These are phyloP conservation scores for Sporothrix brunneoviolacea DNA, from an alignment of 2,329 filamentous ascomycete species.

Conservation along the genomic window DNA sequence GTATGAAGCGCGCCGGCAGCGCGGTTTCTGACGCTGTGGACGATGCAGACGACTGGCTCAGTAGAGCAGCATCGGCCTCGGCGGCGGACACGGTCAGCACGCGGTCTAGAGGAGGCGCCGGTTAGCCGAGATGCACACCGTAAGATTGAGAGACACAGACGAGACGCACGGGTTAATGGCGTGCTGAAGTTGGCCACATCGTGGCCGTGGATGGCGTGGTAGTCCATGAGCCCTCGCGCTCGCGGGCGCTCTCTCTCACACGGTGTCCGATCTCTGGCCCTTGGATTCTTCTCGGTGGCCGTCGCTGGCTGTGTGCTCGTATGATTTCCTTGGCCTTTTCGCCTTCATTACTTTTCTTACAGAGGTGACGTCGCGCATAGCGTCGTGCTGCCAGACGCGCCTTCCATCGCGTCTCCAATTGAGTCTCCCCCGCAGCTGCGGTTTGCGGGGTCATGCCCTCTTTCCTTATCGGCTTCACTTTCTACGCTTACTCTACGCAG, in stretches of 20 bases:
- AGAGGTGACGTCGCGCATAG: background rate
- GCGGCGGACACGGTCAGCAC: slow-evolving; percentile 72
- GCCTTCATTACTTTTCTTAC: no score
- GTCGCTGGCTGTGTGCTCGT: no score
- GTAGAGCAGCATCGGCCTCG: slow-evolving; percentile 43
- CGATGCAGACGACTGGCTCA: slow-evolving; percentile 14
- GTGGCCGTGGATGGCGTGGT: slow-evolving; percentile 52
- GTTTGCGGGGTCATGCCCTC: background rate
- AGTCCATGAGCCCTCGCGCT: slow-evolving; percentile 41
- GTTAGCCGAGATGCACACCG: background rate
- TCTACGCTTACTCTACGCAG: background rate
- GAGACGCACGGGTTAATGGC: slow-evolving; percentile 43
- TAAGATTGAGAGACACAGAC: background rate
- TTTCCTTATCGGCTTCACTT: background rate
- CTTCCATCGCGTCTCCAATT: background rate
- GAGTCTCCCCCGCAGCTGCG: background rate
- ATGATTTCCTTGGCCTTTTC: no score
- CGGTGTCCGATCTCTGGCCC: no score
- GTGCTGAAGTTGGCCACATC: slow-evolving; percentile 56
- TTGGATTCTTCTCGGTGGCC: background rate
- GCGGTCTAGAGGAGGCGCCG: slow-evolving; percentile 47
- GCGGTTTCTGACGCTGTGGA: slow-evolving; percentile 2
- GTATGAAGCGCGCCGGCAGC: slow-evolving; percentile 35
- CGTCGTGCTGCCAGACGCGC: background rate
- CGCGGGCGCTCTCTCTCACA: background rate